These are phyloP conservation scores for Saturnispora galanensis DNA, from an alignment of 805 yeast species.

Conservation along the genomic window DNA sequence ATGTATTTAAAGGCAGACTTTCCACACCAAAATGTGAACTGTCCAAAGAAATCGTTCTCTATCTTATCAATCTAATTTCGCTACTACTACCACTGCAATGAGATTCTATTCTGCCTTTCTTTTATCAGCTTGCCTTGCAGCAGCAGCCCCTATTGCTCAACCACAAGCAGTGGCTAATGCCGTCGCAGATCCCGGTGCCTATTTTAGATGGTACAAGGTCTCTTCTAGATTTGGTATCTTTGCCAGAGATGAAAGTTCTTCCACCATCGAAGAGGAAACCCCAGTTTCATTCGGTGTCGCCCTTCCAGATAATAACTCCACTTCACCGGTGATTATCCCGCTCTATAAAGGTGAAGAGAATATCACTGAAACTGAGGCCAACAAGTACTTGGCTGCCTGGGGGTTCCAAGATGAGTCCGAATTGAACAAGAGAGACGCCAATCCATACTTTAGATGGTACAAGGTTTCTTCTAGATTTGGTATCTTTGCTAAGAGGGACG, in stretches of 20 bases:
- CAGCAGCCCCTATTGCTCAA: constrained; percentile 7
- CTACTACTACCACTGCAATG: background rate
- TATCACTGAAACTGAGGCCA: constrained; percentile 6
- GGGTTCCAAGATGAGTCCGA: constrained; percentile 3
- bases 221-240: constrained; percentile 8
- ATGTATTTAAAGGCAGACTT: background rate
- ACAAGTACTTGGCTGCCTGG: constrained; percentile 1
- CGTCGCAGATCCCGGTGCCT: background rate
- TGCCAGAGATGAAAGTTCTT: constrained; percentile 3
- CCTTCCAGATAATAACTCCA: constrained; percentile 4
- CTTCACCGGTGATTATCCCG: constrained; percentile 5
- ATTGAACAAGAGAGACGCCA: constrained; percentile 5
- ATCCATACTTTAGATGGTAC: constrained; percentile 3
- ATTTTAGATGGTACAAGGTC: constrained; percentile 7
- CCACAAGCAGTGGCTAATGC: constrained; percentile 4
- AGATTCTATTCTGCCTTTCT: constrained; percentile 3
- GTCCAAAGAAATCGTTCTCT: background rate
- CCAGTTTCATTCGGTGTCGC: constrained; percentile 7
- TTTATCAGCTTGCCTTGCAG: constrained; percentile 1
- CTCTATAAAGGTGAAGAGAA: constrained; percentile 6
- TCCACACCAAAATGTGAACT: background rate
- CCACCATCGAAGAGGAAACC: background rate
- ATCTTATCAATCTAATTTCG: background rate
- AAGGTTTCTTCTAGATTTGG: constrained; percentile 4
- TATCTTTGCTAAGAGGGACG: constrained; percentile 4